A percentile compares a stretch with the other conserved stretches of the same genome.
Evolutionary conservation across 2,329 filamentous ascomycete genomes (phyloP).

Genomic region (Onygenales sp.): DNA sequence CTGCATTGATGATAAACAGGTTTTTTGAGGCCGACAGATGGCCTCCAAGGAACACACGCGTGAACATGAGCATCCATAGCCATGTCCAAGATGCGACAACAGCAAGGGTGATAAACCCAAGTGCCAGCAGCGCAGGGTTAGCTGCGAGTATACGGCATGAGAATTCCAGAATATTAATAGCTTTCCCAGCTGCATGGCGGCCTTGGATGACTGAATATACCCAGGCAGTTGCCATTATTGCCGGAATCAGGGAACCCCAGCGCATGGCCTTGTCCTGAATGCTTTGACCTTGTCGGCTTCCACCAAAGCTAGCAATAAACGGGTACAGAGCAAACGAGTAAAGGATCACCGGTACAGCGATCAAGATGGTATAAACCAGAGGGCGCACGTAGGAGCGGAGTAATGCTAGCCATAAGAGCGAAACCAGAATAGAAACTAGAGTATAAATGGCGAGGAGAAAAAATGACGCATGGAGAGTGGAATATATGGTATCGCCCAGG

Average conservation of each 20-base stretch:
- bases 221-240: constrained; percentile 66
- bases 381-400: constrained; percentile 78
- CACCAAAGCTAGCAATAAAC: constrained; percentile 80
- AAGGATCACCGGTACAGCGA: constrained; percentile 77
- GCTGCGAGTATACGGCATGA: constrained; percentile 77
- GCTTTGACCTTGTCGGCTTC: constrained; percentile 60
- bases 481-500: constrained; percentile 90
- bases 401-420: constrained; percentile 80
- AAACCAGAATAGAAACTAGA: constrained; percentile 77
- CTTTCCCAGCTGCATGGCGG: constrained; percentile 69
- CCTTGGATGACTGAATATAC: constrained; percentile 72
- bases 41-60: constrained; percentile 86
- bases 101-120: constrained; percentile 71
- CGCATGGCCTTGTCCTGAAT: constrained; percentile 87
- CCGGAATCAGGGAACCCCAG: constrained; percentile 71
- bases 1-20: constrained; percentile 72
- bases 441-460: constrained; percentile 87
- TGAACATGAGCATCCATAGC: constrained; percentile 96
- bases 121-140: constrained; percentile 69
- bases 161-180: constrained; percentile 85
- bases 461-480: constrained; percentile 74
- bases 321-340: constrained; percentile 87
- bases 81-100: constrained; percentile 83
- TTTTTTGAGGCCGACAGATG: constrained; percentile 54
- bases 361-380: constrained; percentile 69